Evolutionary conservation across 2,329 filamentous ascomycete genomes (phyloP).

Genomic region (Cladosporium sp.): DNA sequence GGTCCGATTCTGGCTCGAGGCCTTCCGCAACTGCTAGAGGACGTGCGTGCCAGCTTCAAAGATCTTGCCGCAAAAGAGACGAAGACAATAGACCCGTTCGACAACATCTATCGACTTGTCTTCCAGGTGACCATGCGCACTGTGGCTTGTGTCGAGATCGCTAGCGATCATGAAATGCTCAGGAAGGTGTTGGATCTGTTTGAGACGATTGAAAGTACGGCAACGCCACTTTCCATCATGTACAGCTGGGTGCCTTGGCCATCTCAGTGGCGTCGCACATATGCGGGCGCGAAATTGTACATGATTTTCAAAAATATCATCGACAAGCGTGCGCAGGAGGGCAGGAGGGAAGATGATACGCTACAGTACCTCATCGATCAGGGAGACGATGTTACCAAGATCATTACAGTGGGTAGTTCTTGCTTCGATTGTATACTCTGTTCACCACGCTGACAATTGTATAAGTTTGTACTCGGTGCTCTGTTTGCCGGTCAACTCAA

Average conservation of each 20-base stretch:
- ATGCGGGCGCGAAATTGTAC: constrained; percentile 51
- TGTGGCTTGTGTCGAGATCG: constrained; percentile 56
- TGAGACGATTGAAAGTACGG: constrained; percentile 48
- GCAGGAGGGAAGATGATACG: constrained; percentile 49
- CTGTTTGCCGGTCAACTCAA: constrained; percentile 61
- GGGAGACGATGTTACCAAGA: constrained; percentile 47
- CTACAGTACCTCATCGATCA: constrained; percentile 57
- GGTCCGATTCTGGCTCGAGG: constrained; percentile 28
- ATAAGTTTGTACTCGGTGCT: constrained; percentile 53
- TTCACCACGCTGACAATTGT: neutral
- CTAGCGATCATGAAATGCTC: constrained; percentile 47
- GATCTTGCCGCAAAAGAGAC: constrained; percentile 37
- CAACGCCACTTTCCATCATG: constrained; percentile 50
- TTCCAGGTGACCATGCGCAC: constrained; percentile 60
- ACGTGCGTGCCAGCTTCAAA: constrained; percentile 43
- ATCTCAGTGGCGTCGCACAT: constrained; percentile 45
- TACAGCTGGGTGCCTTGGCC: constrained; percentile 54
- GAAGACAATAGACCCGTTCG: constrained; percentile 54
- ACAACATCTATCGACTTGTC: constrained; percentile 54
- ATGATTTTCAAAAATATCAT: constrained; percentile 52
- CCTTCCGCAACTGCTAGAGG: constrained; percentile 47
- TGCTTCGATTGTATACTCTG: neutral
- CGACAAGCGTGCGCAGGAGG: constrained; percentile 46
- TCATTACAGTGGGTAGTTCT: constrained; percentile 41
- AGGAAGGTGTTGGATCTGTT: constrained; percentile 48